Base-by-base conservation (phyloP, 208 protist genomes). In the Angomonas ambiguus region DNA sequence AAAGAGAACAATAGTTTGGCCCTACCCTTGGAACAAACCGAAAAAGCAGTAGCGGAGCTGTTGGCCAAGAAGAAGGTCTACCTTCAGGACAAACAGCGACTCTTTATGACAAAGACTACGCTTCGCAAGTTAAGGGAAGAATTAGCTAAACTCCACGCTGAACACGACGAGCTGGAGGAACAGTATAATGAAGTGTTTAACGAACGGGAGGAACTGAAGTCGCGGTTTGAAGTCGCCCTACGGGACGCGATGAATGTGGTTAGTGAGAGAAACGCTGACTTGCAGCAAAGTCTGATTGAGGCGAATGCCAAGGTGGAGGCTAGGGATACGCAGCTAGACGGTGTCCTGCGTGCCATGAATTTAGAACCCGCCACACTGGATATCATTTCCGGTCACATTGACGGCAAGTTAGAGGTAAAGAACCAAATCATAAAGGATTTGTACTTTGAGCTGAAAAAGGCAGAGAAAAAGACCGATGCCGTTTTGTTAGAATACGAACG, bases 371-470 rank as follows among this genome's bases (percentile, higher is more conserved):
- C 76, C 0, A 76, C 89, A 20, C 82, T 98, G 62, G 79, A 84
- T 27, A 35, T 88, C 8, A 86, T 98, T 28, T 88, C 92, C 0
- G 64, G 76, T n/a, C 77, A 95, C 75, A 85, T 98, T 22, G 96
- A 99, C 62, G 73, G 85, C 30, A 82, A 96, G 35, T 78, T 99
- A 41, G 83, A 87, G 41, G 74, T 72, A 13, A 98, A 98, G 77
- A 98, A 98, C 80, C 92, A 92, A 55, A 71, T 87, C 45, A 98
- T 98, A 69, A 92, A 97, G 72, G 95, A 98, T 57, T 74, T 99
- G 30, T 87, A 98, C 71, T 98, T 97, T 83, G 96, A 99, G 79
- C 78, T 98, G 59, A 77, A 79, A 58, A 92, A 92, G 68, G 45
- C 83, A 63, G 85, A 92, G 65, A 77, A 80, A 64, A 62, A 77